Conservation (phyloP, 331 rosid genomes). For the Malus hybrid region DNA sequence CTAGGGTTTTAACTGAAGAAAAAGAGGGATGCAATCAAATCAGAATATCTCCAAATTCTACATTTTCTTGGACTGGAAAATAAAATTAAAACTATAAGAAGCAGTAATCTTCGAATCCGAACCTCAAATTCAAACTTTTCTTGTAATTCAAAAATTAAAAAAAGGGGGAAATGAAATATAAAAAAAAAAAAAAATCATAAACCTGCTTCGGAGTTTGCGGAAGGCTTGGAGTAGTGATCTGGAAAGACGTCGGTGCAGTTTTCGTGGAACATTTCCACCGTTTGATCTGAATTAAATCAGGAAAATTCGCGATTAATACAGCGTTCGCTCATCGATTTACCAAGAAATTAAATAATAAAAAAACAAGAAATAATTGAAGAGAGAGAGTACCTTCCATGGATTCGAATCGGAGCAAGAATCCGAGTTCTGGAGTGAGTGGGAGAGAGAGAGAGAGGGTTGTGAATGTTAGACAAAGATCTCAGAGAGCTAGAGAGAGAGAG, state of each 20-base stretch:
- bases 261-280: slow-evolving; percentile 27
- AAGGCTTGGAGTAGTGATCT: slow-evolving; percentile 18
- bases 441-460: background rate
- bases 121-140: background rate
- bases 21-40: background rate
- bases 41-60: background rate
- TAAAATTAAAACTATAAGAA: too few species aligned
- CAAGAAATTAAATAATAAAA: background rate
- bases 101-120: background rate
- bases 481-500: slow-evolving; percentile 25
- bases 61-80: background rate
- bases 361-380: background rate
- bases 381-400: slow-evolving; percentile 46
- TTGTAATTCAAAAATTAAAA: background rate
- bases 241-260: slow-evolving; percentile 13
- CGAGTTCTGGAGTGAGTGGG: slow-evolving; percentile 21
- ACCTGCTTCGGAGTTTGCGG: slow-evolving; percentile 33
- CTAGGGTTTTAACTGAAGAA: slow-evolving; percentile 5
- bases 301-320: background rate
- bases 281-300: slow-evolving; percentile 25
- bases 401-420: slow-evolving; percentile 10
- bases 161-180: background rate
- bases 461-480: slow-evolving; percentile 6
- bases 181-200: background rate
- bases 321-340: background rate